Evolutionary conservation across 73 alveolate genomes (phyloP).

Genomic region (Paramecium octaurelia): DNA sequence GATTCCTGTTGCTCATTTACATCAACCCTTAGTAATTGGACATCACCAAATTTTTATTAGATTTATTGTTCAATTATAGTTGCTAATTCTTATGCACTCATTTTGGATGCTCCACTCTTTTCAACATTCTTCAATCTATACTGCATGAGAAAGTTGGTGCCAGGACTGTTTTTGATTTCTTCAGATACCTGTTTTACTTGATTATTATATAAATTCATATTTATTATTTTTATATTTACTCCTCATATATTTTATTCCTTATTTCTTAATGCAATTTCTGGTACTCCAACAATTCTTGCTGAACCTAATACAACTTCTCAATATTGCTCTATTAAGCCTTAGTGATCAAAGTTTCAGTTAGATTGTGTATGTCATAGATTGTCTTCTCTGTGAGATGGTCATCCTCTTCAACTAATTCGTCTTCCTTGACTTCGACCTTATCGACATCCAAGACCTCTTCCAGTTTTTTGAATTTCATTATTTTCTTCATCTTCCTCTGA

Average conservation of each 20-base stretch:
- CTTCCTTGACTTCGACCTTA: background rate
- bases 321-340: background rate
- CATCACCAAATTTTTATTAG: background rate
- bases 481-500: background rate
- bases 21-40: background rate
- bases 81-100: background rate
- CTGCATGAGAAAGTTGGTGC: background rate
- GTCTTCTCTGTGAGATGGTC: background rate
- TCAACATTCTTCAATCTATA: background rate
- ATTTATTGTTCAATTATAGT: background rate
- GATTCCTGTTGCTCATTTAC: background rate
- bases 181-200: background rate
- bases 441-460: background rate
- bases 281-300: background rate
- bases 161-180: background rate
- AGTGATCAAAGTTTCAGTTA: background rate
- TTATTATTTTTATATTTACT: background rate
- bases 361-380: background rate
- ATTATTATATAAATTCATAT: background rate
- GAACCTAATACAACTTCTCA: background rate
- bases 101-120: background rate
- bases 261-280: background rate
- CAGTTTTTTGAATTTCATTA: background rate
- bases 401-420: background rate
- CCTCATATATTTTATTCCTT: background rate